phyloP scores from a whole-genome alignment of 352 stramenopile genomes.

The Pythium coloratum region DNA sequence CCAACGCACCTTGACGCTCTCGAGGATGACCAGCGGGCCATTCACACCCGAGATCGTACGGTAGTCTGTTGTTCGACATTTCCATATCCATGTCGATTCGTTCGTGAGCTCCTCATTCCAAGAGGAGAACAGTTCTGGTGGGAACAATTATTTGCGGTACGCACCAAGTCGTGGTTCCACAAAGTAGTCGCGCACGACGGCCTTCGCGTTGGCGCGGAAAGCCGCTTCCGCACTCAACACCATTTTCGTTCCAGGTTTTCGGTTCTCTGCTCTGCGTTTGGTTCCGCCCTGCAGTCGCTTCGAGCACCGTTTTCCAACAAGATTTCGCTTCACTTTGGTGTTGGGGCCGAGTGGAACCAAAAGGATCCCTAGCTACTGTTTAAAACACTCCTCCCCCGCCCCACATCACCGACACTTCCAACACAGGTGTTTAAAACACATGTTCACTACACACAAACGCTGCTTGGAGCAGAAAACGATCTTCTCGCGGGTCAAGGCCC shows the following conservation, averaged over 20 bases:
- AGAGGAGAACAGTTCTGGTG: background rate
- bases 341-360: conserved; percentile 1
- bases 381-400: conserved; percentile 1
- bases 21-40: conserved; percentile 98
- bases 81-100: background rate
- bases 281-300: conserved; percentile 7
- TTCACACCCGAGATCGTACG: conserved; percentile 99
- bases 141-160: conserved; percentile 9
- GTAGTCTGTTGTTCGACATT: conserved; percentile 58
- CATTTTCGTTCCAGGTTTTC: conserved; percentile 33
- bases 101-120: background rate
- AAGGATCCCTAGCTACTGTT: conserved; percentile 5
- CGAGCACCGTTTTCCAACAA: conserved; percentile 10
- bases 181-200: conserved; percentile 86
- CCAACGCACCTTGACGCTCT: conserved; percentile 97
- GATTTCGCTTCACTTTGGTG: conserved; percentile 22
- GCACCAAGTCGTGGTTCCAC: conserved; percentile 82
- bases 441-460: background rate
- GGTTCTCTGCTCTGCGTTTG: conserved; percentile 6
- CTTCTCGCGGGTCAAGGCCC: conserved; percentile 9
- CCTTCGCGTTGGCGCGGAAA: conserved; percentile 75
- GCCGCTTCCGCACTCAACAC: conserved; percentile 58
- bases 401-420: background rate
- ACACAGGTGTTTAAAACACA: conserved; percentile 17
- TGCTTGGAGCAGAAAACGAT: conserved; percentile 15